These are phyloP conservation scores for Amanita fuliginea DNA, from an alignment of 768 basidiomycete genomes.

Conservation along the genomic window DNA sequence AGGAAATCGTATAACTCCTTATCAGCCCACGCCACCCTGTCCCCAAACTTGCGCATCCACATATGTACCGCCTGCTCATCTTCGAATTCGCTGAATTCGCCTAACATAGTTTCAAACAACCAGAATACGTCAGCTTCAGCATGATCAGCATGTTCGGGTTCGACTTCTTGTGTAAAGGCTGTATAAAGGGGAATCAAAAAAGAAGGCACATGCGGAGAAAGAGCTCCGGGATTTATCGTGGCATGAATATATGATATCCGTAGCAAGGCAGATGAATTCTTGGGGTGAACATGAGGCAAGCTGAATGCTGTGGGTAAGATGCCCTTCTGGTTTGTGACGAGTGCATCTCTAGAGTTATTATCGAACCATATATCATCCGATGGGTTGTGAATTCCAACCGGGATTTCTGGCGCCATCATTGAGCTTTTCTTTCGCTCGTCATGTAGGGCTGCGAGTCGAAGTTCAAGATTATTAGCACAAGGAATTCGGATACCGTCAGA, in stretches of 20 bases:
- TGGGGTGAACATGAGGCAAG: constrained; percentile 39
- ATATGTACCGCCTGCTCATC: constrained; percentile 49
- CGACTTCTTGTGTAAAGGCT: constrained; percentile 48
- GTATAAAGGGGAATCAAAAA: constrained; percentile 61
- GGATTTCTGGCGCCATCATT: constrained; percentile 25
- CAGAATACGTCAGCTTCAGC: constrained; percentile 77
- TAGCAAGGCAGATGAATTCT: constrained; percentile 51
- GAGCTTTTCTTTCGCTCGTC: constrained; percentile 13
- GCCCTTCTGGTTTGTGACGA: constrained; percentile 16
- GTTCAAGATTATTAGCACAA: constrained; percentile 42
- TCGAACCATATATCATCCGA: not conserved
- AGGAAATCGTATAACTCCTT: constrained; percentile 46
- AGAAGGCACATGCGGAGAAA: constrained; percentile 59
- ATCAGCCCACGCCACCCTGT: constrained; percentile 53
- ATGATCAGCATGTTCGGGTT: constrained; percentile 49
- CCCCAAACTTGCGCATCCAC: constrained; percentile 57
- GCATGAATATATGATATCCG: constrained; percentile 66
- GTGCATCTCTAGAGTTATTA: not conserved
- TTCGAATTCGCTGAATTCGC: constrained; percentile 65
- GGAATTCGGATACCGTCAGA: constrained; percentile 34
- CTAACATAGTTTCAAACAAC: constrained; percentile 65
- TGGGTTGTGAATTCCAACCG: constrained; percentile 13
- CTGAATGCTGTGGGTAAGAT: constrained; percentile 35
- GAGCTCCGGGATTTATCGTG: constrained; percentile 59
- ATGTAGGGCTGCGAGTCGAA: constrained; percentile 37